Conservation (phyloP, 495 filamentous ascomycete genomes). For the Neurospora sp. region DNA sequence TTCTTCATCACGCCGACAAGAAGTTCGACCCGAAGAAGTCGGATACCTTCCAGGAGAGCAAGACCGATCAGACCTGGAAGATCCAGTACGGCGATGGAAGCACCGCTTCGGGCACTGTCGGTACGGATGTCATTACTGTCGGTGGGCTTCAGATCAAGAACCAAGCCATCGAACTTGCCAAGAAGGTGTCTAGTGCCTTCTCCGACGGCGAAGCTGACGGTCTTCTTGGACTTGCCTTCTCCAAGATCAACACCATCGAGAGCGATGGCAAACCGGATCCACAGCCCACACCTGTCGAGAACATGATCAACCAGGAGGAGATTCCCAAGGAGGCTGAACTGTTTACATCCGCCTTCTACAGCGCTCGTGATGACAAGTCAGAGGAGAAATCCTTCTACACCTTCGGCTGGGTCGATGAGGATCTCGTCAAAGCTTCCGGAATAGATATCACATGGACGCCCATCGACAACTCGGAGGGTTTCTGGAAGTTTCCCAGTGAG, state of each 20-base stretch:
- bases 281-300: constrained; percentile 63
- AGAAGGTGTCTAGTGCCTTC: constrained; percentile 54
- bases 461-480: constrained; percentile 59
- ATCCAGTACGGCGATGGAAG: constrained; percentile 69
- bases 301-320: constrained; percentile 60
- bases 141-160: constrained; percentile 59
- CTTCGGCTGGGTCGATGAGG: constrained; percentile 67
- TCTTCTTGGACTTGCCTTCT: constrained; percentile 62
- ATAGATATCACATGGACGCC: constrained; percentile 49
- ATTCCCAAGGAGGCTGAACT: constrained; percentile 54
- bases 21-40: constrained; percentile 53
- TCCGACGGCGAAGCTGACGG: constrained; percentile 53
- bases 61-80: constrained; percentile 49
- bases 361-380: constrained; percentile 43
- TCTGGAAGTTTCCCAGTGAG: constrained; percentile 60
- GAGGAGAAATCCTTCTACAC: constrained; percentile 60
- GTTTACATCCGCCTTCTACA: constrained; percentile 68
- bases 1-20: constrained; percentile 31
- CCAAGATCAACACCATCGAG: constrained; percentile 60
- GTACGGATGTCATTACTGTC: constrained; percentile 56
- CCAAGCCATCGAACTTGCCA: constrained; percentile 63
- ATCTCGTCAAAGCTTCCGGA: constrained; percentile 44
- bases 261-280: constrained; percentile 32
- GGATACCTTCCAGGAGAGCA: constrained; percentile 47
- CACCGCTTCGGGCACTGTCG: constrained; percentile 59